phyloP scores from a whole-genome alignment of 1,139 yeast genomes.

The Taiozyma sp. region DNA sequence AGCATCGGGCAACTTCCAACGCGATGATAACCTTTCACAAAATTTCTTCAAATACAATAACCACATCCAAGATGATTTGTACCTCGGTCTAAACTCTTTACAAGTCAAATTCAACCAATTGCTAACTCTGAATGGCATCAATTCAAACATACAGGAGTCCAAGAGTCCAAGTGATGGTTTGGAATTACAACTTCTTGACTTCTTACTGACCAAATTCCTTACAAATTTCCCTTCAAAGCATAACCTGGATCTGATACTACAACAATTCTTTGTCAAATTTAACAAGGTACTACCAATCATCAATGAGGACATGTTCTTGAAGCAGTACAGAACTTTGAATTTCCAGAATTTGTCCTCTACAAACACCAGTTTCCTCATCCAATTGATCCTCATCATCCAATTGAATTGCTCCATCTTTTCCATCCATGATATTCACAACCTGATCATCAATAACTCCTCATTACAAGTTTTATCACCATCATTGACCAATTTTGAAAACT shows the following conservation, averaged over 20 bases:
- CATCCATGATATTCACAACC: constrained; percentile 23
- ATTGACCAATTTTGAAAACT: constrained; percentile 17
- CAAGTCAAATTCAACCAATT: constrained; percentile 15
- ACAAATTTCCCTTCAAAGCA: constrained; percentile 38
- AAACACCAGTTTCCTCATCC: constrained; percentile 33
- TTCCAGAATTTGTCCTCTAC: constrained; percentile 38
- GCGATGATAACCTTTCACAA: constrained; percentile 8
- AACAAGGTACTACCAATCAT: constrained; percentile 59
- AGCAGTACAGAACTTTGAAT: constrained; percentile 41
- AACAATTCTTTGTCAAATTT: constrained; percentile 50
- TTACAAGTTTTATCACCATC: constrained; percentile 4
- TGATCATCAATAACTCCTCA: constrained; percentile 12
- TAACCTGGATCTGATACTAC: constrained; percentile 49
- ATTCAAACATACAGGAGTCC: constrained; percentile 16
- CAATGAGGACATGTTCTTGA: constrained; percentile 54
- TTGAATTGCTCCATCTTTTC: constrained; percentile 26
- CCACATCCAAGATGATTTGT: constrained; percentile 15
- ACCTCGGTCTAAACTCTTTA: constrained; percentile 20
- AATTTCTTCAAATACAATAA: constrained; percentile 22
- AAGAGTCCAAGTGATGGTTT: constrained; percentile 12
- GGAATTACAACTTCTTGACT: constrained; percentile 1
- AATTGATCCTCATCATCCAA: constrained; percentile 32
- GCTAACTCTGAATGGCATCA: constrained; percentile 5
- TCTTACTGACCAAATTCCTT: constrained; percentile 36
- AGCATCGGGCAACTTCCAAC: neutral